Base-by-base conservation (phyloP, 257 asterid genomes). In the Pogostemon cablin region DNA sequence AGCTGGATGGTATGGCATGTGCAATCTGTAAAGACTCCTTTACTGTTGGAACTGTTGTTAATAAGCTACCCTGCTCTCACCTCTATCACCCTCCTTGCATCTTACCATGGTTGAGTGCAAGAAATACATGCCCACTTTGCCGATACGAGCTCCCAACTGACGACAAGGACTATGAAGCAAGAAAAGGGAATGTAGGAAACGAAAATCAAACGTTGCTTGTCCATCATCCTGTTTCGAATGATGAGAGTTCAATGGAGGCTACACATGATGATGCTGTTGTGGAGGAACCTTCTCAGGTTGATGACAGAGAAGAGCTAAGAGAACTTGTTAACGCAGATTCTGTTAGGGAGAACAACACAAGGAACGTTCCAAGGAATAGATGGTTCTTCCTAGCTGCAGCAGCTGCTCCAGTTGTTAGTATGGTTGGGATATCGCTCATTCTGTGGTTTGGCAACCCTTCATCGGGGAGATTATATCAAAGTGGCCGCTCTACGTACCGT, bases 61-160 rank as follows among this genome's bases (percentile, higher is more conserved):
- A 88, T 64, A 83, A 69, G 88, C 88, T 93, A 35, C 99, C 98
- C 42, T 93, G 96, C 82, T 77, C 71, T 69, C 99, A 93, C 66
- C 62, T 91, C 32, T 93, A 87, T 77, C 99, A 93, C 67, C 88
- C 95, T 10, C 69, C 79, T 74, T 93, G 98, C 84, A 91, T 93
- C 71, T 68, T 84, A 73, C 96, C 96, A 63, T 93, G 99, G 99
- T 63, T 91, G 72, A 86, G 72, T 63, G 62, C 90, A n/a, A 82
- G 96, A 53, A 93, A 89, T 72, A 86, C 98, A 2, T 93, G 99
- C 81, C 99, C 99, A 1, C 90, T 93, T 70, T 93, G 99, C 77
- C 84, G 98, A 11, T 88, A 80, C 64, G 98, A 93, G 84, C 93
- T 93, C 65, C 98, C 96, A 34, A 89, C 98, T 8, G 96, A 91